Base-by-base conservation (phyloP, 306 rosid species). In the Canavalia ensiformis region DNA sequence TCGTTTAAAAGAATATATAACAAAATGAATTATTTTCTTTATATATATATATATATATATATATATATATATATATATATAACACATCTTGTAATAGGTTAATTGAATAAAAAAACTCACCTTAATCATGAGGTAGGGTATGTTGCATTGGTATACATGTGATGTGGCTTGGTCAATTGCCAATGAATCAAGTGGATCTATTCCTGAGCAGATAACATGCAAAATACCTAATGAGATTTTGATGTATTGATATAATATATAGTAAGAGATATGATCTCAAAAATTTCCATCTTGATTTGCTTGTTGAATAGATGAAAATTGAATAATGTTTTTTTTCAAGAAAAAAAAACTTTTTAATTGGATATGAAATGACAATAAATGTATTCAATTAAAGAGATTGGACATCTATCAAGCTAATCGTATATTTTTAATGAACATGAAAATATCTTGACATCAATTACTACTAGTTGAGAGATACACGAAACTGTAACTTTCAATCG, bases 401-500 rank as follows among this genome's bases (percentile, higher is more conserved):
- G 18, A 35, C 29, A 35, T 49, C 11, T 60, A 63, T 64, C 41
- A 33, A 37, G 5, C 3, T 37, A 45, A 50, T 25, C 35, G 50
- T 12, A 11, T 54, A 41, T 54, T 57, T 8, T 52, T 39, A 66
- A 28, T 54, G 33, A 54, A 42, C 4, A 55, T 30, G 29, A 25
- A 12, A 67, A 55, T 42, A 41, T 54, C 42, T 55, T 63, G 37
- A n/a, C 57, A 52, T 56, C 29, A 60, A 45, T 3, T 11, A 28
- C 47, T 69, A 59, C 54, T 47, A 71, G 63, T 80, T 72, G 67
- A 65, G 74, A 80, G 5, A 72, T 13, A 42, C 84, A 80, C 72
- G 84, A 55, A 74, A 72, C 84, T 35, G 49, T 12, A 59, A 7
- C 28, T 80, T 59, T 70, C 83, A 79, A 58, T 70, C 78, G 37